Evolutionary conservation across 352 stramenopile genomes (phyloP), one percentile per base, ranked within the genome.

Genomic region (Globisporangium lucens): DNA sequence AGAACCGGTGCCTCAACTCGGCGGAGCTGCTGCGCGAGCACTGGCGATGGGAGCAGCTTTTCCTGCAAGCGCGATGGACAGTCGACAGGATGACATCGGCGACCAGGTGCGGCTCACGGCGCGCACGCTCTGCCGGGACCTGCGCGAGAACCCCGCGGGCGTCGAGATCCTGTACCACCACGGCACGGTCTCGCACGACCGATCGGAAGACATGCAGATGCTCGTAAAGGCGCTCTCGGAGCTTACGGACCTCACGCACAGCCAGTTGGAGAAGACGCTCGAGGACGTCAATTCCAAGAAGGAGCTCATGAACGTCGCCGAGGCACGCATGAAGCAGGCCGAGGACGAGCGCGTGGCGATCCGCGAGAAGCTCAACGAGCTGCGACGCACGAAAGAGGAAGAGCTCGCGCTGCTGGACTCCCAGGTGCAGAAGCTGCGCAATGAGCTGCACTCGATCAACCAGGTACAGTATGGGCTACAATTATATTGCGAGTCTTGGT

Each of bases 281-380:
- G 89, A 97, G 63, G 89, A 97, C 59, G 84, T 88, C 57, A 89
- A 89, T 66, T 89, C 88, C 43, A 90, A 94, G 69, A 89, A 86
- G 46, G 84, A 95, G 67, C 69, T 93, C 38, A 85, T 95, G 79
- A 75, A 84, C 12, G 75, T 89, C 55, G 84, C 89, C 9, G 85
- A 91, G 70, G 85, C 73, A 52, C 86, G 89, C 33, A 84, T 93
- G 73, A 89, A 94, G 56, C 87, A 94, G 64, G 87, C 87, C 0
- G 85, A 94, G 55, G 88, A 94, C 68, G 88, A 97, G 60, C 81
- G 87, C 7, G 73, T 83, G 41, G 65, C 76, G 29, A 92, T 95
- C 64, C 79, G 86, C 12, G 80, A 91, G 52, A 93, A 95, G 64
- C 72, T 97, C 9, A 83, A 65, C 24, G 82, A 93, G 62, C 80